These are phyloP conservation scores for Cyberlindnera mrakii DNA, from an alignment of 805 yeast genomes.

Conservation along the genomic window DNA sequence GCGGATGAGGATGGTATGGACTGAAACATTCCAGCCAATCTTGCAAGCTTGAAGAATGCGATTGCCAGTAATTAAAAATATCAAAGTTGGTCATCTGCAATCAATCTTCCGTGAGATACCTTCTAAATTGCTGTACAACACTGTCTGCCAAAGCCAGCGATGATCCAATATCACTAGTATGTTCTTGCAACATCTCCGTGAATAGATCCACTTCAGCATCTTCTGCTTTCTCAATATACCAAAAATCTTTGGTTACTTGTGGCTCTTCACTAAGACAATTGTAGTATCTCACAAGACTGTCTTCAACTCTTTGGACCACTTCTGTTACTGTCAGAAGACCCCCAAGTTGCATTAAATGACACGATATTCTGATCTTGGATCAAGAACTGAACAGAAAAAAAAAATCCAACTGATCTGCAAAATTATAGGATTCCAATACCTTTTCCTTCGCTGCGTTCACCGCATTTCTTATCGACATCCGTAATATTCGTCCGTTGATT, in stretches of 20 bases:
- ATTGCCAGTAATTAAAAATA: background rate
- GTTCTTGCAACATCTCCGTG: background rate
- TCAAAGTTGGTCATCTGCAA: background rate
- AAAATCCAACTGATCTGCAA: background rate
- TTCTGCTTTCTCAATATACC: background rate
- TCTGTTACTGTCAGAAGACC: background rate
- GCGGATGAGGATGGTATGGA: background rate
- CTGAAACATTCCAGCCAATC: background rate
- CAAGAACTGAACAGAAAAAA: background rate
- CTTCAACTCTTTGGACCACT: background rate
- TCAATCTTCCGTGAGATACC: background rate
- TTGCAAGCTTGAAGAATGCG: background rate
- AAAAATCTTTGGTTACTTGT: background rate
- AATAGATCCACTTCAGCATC: background rate
- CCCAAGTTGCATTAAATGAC: background rate
- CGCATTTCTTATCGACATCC: background rate
- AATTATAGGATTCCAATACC: background rate
- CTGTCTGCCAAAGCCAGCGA: no score
- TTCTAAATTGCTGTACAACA: background rate
- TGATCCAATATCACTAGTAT: no score
- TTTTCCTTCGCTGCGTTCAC: no score
- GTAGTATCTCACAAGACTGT: background rate
- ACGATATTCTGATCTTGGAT: background rate
- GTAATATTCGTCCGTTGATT: background rate
- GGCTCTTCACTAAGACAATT: background rate